Evolutionary conservation across 2,329 filamentous ascomycete genomes (phyloP), one percentile per base, ranked within the genome.

Genomic region (Paraphoma chrysanthemicola): DNA sequence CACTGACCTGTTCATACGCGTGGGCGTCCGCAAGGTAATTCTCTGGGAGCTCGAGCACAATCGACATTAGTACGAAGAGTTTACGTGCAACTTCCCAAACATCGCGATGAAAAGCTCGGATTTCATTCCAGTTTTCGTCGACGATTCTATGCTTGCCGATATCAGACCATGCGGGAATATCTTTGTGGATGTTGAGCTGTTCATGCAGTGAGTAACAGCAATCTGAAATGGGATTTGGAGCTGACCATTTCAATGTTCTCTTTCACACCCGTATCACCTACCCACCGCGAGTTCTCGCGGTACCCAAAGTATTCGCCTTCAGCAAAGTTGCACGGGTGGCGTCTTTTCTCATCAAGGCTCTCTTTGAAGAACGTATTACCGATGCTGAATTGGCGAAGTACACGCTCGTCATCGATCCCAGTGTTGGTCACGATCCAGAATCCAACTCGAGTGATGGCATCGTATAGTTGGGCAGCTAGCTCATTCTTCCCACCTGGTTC

Each of bases 11-110:
- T 6, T 66, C 60, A 39, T 66, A 66, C 7, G 57, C 54, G 28
- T 64, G 63, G 18, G 55, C 52, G 28, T 61, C 56, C 9, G 56
- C 58, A n/a, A 66, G 53, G 12, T 54, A 57, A n/a, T 62, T 60
- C 14, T 66, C 62, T n/a, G 53, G 54, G 6, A 67, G 41, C 36
- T 66, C 60, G 23, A 67, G 51, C 48, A 67, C 56, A 47, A 54
- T 63, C 31, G 46, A 59, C 3, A 55, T 66, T 46, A 58, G 44
- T 0, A 87, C 81, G 7, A 88, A 73, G 62, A 62, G 74, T 79
- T 51, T 86, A 78, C 6, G 82, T 71, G 63, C 60, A 3, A 72
- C 66, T 48, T 72, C 68, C 53, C 58, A 67, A 4, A 73, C 51
- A 6, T 73, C 68, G 4, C 69, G 64, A 42, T 72, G 70, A 44